Conservation (phyloP, 768 basidiomycete species). For the Trametes meyenii region DNA sequence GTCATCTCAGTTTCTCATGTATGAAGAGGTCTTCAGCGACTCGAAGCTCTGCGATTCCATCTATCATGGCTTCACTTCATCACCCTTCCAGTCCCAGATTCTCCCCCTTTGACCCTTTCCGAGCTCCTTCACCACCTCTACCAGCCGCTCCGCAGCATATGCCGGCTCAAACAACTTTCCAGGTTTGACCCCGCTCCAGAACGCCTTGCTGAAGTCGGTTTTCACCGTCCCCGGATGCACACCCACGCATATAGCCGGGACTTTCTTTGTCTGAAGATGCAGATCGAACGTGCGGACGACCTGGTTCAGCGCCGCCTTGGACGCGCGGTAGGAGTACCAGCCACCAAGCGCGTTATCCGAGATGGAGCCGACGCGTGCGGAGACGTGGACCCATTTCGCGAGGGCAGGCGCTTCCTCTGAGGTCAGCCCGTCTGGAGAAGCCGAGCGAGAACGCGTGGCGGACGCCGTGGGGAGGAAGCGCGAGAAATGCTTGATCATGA, state of each 20-base stretch:
- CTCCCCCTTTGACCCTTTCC: slow-evolving; percentile 46
- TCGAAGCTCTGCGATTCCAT: too few relatives aligned
- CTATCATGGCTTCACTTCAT: slow-evolving; percentile 43
- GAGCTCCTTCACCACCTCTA: slow-evolving; percentile 48
- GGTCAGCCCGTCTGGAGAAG: neutral
- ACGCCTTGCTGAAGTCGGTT: slow-evolving; percentile 58
- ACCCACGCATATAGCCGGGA: slow-evolving; percentile 53
- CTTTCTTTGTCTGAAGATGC: slow-evolving; percentile 50
- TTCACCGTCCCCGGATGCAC: slow-evolving; percentile 64
- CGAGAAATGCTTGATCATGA: slow-evolving; percentile 64
- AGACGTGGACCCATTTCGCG: slow-evolving; percentile 62
- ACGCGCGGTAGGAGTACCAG: slow-evolving; percentile 65
- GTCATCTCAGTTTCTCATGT: too few relatives aligned
- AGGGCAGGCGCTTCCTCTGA: slow-evolving; percentile 29
- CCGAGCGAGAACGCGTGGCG: neutral
- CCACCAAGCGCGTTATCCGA: slow-evolving; percentile 60
- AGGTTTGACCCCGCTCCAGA: slow-evolving; percentile 46
- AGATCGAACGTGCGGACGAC: slow-evolving; percentile 63
- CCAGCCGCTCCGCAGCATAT: slow-evolving; percentile 50
- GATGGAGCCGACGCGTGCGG: slow-evolving; percentile 61
- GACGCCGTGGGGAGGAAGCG: slow-evolving; percentile 50
- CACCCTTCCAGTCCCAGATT: slow-evolving; percentile 62
- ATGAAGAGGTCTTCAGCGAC: too few relatives aligned
- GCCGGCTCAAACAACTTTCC: slow-evolving; percentile 52
- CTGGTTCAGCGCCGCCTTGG: slow-evolving; percentile 66